These are phyloP conservation scores for Xylaria intraflava DNA, from an alignment of 495 filamentous ascomycete species.

Conservation along the genomic window DNA sequence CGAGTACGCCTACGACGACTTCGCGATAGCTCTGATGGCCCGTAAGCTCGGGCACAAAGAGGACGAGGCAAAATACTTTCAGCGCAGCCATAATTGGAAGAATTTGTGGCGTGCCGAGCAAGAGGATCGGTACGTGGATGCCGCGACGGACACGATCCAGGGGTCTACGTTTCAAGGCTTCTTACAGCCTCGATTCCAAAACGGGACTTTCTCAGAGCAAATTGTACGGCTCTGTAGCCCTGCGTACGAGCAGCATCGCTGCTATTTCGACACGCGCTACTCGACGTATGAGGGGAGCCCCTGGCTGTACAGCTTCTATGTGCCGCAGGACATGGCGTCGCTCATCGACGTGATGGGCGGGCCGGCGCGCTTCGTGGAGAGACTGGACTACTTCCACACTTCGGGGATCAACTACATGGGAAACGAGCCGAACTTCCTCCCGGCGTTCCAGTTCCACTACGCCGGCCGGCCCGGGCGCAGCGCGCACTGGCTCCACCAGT, in stretches of 20 bases:
- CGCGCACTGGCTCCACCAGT: conserved; percentile 52
- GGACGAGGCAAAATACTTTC: conserved; percentile 50
- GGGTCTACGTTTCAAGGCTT: conserved; percentile 56
- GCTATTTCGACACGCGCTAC: conserved; percentile 51
- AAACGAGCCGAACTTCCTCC: conserved; percentile 68
- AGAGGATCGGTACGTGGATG: conserved; percentile 28
- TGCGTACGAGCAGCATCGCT: conserved; percentile 35
- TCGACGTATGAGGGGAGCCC: conserved; percentile 66
- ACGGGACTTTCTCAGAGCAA: conserved; percentile 62
- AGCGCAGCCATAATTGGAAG: conserved; percentile 51
- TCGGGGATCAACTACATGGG: conserved; percentile 61
- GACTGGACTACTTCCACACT: conserved; percentile 59
- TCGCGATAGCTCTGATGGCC: conserved; percentile 50
- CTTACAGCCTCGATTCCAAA: conserved; percentile 55
- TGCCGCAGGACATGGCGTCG: conserved; percentile 62
- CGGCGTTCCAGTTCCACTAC: conserved; percentile 69
- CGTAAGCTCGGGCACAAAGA: conserved; percentile 43
- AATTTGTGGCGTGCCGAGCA: conserved; percentile 46
- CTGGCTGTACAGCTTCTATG: conserved; percentile 69
- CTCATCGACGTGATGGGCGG: conserved; percentile 57
- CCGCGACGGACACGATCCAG: conserved; percentile 12
- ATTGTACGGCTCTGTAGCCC: conserved; percentile 59
- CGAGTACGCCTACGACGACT: conserved; percentile 73
- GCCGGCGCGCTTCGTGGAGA: conserved; percentile 46
- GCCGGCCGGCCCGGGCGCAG: conserved; percentile 59